Base-by-base conservation (phyloP, 306 rosid genomes). In the Urtica urens region DNA sequence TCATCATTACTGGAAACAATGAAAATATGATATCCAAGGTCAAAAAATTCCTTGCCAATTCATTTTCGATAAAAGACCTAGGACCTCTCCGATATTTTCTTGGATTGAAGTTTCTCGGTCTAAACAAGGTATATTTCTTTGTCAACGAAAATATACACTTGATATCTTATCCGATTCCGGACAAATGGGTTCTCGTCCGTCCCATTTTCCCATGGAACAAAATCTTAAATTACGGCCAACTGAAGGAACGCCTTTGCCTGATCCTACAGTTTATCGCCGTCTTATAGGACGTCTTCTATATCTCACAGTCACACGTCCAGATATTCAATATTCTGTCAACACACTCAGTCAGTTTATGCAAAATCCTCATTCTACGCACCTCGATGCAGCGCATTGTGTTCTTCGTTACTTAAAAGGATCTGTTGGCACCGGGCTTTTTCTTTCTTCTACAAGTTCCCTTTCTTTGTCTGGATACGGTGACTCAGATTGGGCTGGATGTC, bases 41-140 rank as follows among this genome's bases (percentile, higher is more conserved):
- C 13, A 45, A n/a, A n/a, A 45, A n/a, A n/a, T n/a, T n/a, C n/a
- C n/a, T n/a, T n/a, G n/a, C n/a, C n/a, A n/a, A n/a, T n/a, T n/a
- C n/a, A 3, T 45, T 45, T 21, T 7, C 21, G n/a, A 45, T 45
- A 30, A 45, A 45, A 21, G 25, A 45, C 34, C 33, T 53, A 1
- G 58, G 58, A 1, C 4, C 10, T 11, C 30, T 53, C 1, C 21
- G 46, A 20, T 53, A 53, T 10, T 53, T 53, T 38, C 31, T 53
- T 7, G 58, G 33, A 0, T 37, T 38, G 60, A 55, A 25, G 38
- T 55, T 9, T 3, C 49, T 24, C 2, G 2, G 38, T 2, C 0
- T 8, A 14, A 8, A 0, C 7, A 38, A 14, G 38, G 49, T 7
- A 25, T 23, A n/a, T 40, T 6, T 22, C 22, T 55, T 4, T 5